Conservation (phyloP, 2,329 filamentous ascomycete species). For the Ceratocystis lukuohia region DNA sequence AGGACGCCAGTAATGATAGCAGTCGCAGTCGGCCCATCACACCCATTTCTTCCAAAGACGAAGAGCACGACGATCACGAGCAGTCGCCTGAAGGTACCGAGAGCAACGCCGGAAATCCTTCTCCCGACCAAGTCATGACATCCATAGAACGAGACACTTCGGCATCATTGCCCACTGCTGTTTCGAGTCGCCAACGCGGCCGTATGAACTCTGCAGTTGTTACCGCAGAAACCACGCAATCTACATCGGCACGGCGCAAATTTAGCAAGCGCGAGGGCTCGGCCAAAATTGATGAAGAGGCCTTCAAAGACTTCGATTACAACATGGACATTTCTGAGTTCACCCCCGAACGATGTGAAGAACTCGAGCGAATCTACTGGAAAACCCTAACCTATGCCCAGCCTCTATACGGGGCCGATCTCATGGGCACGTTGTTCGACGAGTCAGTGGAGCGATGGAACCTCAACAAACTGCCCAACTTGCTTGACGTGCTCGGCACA, state of each 20-base stretch:
- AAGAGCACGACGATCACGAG: conserved; percentile 26
- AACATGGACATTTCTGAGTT: conserved; percentile 77
- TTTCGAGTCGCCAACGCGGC: conserved; percentile 23
- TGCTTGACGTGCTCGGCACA: conserved; percentile 84
- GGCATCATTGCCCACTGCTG: conserved; percentile 22
- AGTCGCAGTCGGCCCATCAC: conserved; percentile 20
- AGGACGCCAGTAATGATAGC: conserved; percentile 22
- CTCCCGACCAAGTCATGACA: conserved; percentile 30
- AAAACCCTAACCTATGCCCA: conserved; percentile 91
- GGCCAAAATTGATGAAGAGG: conserved; percentile 73
- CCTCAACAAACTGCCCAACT: conserved; percentile 81
- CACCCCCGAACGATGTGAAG: conserved; percentile 80
- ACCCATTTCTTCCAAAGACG: conserved; percentile 10
- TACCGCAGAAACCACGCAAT: conserved; percentile 45
- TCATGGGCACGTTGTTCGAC: conserved; percentile 89
- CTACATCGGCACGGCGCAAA: conserved; percentile 75
- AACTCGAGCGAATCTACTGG: conserved; percentile 92
- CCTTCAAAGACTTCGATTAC: conserved; percentile 86
- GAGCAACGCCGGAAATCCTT: not conserved
- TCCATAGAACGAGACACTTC: conserved; percentile 29
- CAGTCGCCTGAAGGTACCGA: conserved; percentile 21
- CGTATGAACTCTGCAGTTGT: conserved; percentile 34
- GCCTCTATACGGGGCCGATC: conserved; percentile 89
- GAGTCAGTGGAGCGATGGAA: conserved; percentile 81
- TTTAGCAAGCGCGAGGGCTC: conserved; percentile 67